Conservation (phyloP, 1,284 basidiomycete species). For the Sanghuangporus baumii region DNA sequence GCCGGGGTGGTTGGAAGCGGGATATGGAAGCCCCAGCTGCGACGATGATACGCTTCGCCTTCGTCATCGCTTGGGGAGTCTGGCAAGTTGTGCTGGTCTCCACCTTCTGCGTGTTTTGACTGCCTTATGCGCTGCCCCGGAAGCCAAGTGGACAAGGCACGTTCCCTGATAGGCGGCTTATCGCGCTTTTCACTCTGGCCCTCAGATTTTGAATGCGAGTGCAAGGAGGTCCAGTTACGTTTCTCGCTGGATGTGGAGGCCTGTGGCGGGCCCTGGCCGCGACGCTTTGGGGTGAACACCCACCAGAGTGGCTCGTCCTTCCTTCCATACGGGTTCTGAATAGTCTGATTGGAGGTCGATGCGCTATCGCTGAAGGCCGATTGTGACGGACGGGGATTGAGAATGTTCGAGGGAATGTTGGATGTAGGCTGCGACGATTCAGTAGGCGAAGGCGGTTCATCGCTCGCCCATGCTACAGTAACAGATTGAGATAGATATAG, state of each 20-base stretch:
- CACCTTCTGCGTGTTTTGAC: conserved; percentile 18
- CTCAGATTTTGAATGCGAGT: not conserved
- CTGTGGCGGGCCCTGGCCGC: conserved; percentile 23
- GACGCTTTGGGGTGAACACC: conserved; percentile 50
- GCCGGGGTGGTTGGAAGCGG: conserved; percentile 34
- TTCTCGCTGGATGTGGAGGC: conserved; percentile 23
- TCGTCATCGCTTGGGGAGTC: conserved; percentile 21
- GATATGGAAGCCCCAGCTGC: conserved; percentile 32
- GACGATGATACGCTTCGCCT: conserved; percentile 18
- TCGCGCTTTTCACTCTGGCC: conserved; percentile 1
- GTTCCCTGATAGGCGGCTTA: conserved; percentile 11
- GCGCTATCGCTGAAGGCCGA: conserved; percentile 41
- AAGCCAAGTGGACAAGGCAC: conserved; percentile 12
- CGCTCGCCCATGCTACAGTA: conserved; percentile 71
- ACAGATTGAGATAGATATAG: not conserved
- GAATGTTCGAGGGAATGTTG: conserved; percentile 14
- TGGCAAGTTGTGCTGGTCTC: not conserved
- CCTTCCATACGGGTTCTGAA: conserved; percentile 25
- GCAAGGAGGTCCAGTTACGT: conserved; percentile 12
- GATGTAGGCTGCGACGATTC: conserved; percentile 21
- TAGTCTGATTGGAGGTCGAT: conserved; percentile 29
- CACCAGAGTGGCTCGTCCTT: conserved; percentile 54
- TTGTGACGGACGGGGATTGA: conserved; percentile 23
- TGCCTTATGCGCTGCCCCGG: conserved; percentile 2
- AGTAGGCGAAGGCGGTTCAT: conserved; percentile 69